A percentile compares a stretch with the other conserved stretches of the same genome.
Conservation (phyloP, 148 eudicot genomes). For the Spergularia marina region DNA sequence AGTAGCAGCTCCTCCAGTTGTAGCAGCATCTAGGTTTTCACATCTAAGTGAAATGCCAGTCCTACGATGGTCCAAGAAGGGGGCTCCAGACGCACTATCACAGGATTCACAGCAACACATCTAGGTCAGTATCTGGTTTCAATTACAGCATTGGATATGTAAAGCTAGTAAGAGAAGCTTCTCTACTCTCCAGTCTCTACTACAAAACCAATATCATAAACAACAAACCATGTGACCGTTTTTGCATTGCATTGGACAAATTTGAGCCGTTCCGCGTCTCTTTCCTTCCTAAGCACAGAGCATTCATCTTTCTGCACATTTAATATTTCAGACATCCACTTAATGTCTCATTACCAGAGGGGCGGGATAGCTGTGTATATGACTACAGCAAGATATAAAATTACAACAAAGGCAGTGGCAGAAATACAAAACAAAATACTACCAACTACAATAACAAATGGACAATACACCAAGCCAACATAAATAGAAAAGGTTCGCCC, state of each 20-base stretch:
- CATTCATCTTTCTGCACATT: constrained; percentile 66
- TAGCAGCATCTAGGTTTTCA: constrained; percentile 30
- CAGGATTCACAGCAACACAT: constrained; percentile 22
- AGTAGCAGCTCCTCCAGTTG: constrained; percentile 27
- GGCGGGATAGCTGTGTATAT: neutral
- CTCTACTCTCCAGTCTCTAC: neutral
- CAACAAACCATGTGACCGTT: constrained; percentile 45
- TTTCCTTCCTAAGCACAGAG: constrained; percentile 55
- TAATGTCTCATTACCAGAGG: neutral
- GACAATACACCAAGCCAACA: neutral
- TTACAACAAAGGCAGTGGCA: neutral
- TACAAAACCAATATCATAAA: neutral
- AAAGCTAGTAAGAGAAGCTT: neutral
- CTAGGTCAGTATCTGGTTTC: constrained; percentile 13
- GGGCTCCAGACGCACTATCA: constrained; percentile 46
- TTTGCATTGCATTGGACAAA: constrained; percentile 32
- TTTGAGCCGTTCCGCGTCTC: constrained; percentile 51
- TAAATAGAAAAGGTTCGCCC: neutral
- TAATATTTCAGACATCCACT: no score
- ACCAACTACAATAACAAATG: neutral
- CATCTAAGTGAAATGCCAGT: constrained; percentile 25
- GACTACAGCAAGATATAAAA: neutral
- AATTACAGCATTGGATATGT: no score
- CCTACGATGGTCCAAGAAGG: constrained; percentile 22
- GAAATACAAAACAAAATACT: neutral